Evolutionary conservation across 2,329 filamentous ascomycete genomes (phyloP).

Genomic region (Stagonosporopsis vannaccii): DNA sequence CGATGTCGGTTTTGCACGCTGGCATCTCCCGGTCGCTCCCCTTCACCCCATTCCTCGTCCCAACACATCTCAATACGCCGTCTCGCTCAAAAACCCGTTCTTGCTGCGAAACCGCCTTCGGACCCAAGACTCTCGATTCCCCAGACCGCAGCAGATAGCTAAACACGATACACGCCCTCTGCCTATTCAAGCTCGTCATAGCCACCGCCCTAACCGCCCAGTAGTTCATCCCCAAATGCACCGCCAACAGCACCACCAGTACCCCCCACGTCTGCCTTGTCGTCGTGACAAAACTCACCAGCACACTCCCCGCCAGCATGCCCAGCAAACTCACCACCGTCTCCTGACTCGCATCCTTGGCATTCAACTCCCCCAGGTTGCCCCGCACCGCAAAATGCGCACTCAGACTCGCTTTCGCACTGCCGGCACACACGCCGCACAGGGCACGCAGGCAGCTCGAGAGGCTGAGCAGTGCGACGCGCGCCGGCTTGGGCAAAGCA

Average conservation of each 20-base stretch:
- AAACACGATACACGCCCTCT: slow-evolving; percentile 82
- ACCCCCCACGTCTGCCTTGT: slow-evolving; percentile 75
- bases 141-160: slow-evolving; percentile 52
- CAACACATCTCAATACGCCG: slow-evolving; percentile 67
- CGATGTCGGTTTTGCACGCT: slow-evolving; percentile 31
- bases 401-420: slow-evolving; percentile 88
- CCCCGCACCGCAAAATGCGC: slow-evolving; percentile 88
- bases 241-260: slow-evolving; percentile 73
- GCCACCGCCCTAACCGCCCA: slow-evolving; percentile 82
- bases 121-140: slow-evolving; percentile 61
- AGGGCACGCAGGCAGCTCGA: slow-evolving; percentile 70
- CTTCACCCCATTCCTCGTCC: slow-evolving; percentile 12
- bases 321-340: slow-evolving; percentile 89
- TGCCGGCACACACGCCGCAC: slow-evolving; percentile 89
- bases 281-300: slow-evolving; percentile 78
- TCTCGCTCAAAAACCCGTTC: slow-evolving; percentile 70
- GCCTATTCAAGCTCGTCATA: slow-evolving; percentile 84
- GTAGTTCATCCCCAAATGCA: slow-evolving; percentile 87
- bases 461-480: slow-evolving; percentile 66
- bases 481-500: slow-evolving; percentile 66
- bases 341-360: slow-evolving; percentile 94
- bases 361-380: slow-evolving; percentile 92
- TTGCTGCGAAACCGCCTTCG: slow-evolving; percentile 67
- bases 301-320: slow-evolving; percentile 81
- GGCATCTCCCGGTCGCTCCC: background rate